A percentile compares a stretch with the other conserved stretches of the same genome.
Evolutionary conservation across 495 filamentous ascomycete genomes (phyloP).

Genomic region (Cryomyces minteri): DNA sequence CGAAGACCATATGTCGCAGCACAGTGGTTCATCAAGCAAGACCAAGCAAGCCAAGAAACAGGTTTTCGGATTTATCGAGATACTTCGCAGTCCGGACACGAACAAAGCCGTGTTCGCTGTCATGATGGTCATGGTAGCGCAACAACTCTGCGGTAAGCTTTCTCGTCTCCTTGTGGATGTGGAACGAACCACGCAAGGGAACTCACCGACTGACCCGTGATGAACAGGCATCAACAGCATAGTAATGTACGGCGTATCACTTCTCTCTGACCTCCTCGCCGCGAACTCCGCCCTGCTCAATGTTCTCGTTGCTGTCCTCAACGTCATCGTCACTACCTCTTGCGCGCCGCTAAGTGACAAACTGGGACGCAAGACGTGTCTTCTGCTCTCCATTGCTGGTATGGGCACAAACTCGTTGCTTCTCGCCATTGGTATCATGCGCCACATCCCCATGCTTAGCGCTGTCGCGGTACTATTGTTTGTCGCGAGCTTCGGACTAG

Average conservation of each 20-base stretch:
- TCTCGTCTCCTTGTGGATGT: not conserved
- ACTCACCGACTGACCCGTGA: not conserved
- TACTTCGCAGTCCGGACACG: constrained; percentile 42
- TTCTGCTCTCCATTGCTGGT: constrained; percentile 61
- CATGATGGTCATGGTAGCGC: constrained; percentile 76
- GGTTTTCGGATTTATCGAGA: constrained; percentile 45
- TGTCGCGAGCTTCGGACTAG: constrained; percentile 77
- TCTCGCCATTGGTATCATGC: constrained; percentile 57
- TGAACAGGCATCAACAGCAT: constrained; percentile 84
- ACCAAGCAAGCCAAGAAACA: constrained; percentile 21
- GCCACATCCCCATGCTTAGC: constrained; percentile 50
- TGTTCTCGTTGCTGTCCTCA: constrained; percentile 69
- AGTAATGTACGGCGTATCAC: constrained; percentile 91
- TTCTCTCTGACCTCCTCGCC: constrained; percentile 59
- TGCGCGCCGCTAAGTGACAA: constrained; percentile 75
- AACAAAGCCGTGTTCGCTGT: constrained; percentile 70
- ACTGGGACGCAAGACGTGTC: constrained; percentile 66
- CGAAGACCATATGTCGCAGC: constrained; percentile 7
- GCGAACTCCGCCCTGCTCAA: constrained; percentile 62
- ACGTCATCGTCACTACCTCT: constrained; percentile 60
- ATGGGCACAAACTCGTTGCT: constrained; percentile 62
- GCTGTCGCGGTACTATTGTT: constrained; percentile 69
- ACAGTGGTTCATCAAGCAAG: constrained; percentile 9
- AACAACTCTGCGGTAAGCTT: constrained; percentile 44
- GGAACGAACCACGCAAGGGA: not conserved